phyloP scores from a whole-genome alignment of 164 flowering plant species.

The Buxus sempervirens region DNA sequence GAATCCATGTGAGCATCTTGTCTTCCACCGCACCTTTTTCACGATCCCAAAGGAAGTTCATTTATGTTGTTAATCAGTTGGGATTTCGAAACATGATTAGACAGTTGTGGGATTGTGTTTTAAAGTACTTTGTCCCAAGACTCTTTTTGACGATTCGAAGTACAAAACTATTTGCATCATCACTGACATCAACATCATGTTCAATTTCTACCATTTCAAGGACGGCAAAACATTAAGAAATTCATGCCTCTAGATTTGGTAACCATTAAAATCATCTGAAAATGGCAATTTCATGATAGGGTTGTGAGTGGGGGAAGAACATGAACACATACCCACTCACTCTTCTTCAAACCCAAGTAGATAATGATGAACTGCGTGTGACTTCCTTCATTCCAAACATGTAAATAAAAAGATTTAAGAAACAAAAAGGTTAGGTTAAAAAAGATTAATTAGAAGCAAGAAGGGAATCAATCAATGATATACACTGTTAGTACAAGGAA shows the following conservation, averaged over 20 bases:
- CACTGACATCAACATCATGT: not conserved
- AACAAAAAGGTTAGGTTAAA: too few species aligned
- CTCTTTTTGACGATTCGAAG: not conserved
- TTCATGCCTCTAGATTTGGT: not conserved
- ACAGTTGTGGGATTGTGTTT: conserved; percentile 14
- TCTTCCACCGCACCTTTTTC: conserved; percentile 15
- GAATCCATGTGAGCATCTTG: conserved; percentile 27
- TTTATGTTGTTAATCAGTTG: not conserved
- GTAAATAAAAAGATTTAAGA: too few species aligned
- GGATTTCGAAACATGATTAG: conserved; percentile 24
- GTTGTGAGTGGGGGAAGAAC: conserved; percentile 3
- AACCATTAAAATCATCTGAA: not conserved
- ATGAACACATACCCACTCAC: too few species aligned
- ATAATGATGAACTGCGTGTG: not conserved
- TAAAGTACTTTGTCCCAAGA: too few species aligned
- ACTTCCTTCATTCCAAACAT: too few species aligned
- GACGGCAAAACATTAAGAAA: not conserved
- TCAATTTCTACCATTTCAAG: not conserved
- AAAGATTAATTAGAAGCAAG: too few species aligned
- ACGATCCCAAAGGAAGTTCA: not conserved
- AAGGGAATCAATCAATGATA: too few species aligned
- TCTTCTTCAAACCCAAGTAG: not conserved
- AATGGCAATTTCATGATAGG: not conserved
- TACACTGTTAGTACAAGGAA: too few species aligned
- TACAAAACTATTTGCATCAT: not conserved